Base-by-base conservation (phyloP, 139 green algal genomes). In the Auxenochlorella protothecoides region DNA sequence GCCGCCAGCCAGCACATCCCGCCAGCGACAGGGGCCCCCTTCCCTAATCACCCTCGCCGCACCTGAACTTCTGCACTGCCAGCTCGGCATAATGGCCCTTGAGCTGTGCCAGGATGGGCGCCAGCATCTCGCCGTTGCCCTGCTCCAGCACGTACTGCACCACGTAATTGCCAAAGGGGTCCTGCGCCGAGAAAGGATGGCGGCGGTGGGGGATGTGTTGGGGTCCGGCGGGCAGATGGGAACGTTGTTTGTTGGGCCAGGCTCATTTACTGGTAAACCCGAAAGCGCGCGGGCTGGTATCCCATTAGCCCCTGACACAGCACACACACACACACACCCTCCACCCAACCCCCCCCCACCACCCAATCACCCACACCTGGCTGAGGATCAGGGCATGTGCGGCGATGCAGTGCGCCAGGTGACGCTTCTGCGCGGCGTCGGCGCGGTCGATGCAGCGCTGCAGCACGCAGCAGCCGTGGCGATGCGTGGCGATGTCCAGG, bases 391-490 rank as follows among this genome's bases (percentile, higher is more conserved):
- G 85, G 10, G 91, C 88, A 75, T 97, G 77, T 44, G 72, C 63
- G 2, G 93, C 89, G 55, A 99, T 89, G 73, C 91, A 79, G 16
- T 82, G 78, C 27, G 97, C 88, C 53, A 99, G 79, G 55, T 75
- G 79, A 4, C 80, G 73, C 79, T 87, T 89, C 83, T 97, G 91
- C 59, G 75, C 55, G 3, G 83, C 79, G 66, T 78, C 77, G 12
- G 95, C 93, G 78, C 93, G 96, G 81, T 99, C 95, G 69, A 99
- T 91, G 88, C 95, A 99, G 77, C 95, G 91, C 87, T 98, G 93
- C 81, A 99, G 83, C 72, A 99, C 95, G 84, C 95, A 99, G 86
- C 94, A 99, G 65, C 94, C 94, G 80, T 99, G 94, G 70, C 95
- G 87, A 86, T 99, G 94, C 55, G 92, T 96, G 51, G 92, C 90